Percentiles rank a stretch among this genome's conserved stretches.
Evolutionary conservation across 1,284 basidiomycete species (phyloP).

Genomic region (Naganishia cerealis): DNA sequence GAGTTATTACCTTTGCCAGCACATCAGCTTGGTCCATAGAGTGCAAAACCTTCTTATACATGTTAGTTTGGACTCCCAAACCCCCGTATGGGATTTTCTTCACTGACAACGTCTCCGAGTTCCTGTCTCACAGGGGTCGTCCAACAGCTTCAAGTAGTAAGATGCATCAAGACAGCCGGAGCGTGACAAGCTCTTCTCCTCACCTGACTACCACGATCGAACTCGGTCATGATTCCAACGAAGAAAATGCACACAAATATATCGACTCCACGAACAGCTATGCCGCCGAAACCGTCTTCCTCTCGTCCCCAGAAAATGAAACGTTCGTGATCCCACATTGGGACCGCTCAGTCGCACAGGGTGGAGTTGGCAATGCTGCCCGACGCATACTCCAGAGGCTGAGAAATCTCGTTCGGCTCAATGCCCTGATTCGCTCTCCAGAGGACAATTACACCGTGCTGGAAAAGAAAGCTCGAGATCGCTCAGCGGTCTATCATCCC

Average conservation of each 20-base stretch:
- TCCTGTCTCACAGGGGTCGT: too few species aligned
- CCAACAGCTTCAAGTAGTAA: too few species aligned
- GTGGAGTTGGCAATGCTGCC: background rate
- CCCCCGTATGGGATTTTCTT: too few species aligned
- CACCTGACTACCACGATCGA: too few species aligned
- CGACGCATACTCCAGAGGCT: background rate
- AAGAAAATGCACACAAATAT: background rate
- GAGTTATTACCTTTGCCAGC: too few species aligned
- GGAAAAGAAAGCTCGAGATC: constrained; percentile 4
- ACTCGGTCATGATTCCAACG: background rate
- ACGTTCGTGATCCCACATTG: background rate
- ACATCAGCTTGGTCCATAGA: too few species aligned
- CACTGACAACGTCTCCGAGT: too few species aligned
- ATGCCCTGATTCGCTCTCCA: background rate
- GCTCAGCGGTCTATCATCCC: background rate
- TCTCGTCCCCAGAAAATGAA: background rate
- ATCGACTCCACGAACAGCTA: background rate
- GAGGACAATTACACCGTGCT: background rate
- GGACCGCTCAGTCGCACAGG: background rate
- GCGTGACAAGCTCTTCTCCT: background rate
- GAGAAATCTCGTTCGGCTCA: background rate
- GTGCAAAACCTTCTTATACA: too few species aligned
- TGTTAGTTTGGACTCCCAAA: too few species aligned
- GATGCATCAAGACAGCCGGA: background rate
- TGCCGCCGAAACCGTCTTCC: background rate